phyloP scores from a whole-genome alignment of 148 eudicot species.

The Dysphania ambrosioides region DNA sequence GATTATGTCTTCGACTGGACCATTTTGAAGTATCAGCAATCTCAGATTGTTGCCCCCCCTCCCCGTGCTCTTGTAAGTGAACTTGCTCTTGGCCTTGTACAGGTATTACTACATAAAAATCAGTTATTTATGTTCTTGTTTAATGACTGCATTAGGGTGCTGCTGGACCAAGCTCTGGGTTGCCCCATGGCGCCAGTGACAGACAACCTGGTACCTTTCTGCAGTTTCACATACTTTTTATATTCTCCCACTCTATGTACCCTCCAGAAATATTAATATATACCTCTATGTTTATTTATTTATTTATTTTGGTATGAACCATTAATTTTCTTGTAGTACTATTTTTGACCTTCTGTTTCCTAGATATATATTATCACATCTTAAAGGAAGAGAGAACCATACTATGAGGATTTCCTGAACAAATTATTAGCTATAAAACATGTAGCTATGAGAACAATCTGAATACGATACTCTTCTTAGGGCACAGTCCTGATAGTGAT shows the following conservation, averaged over 20 bases:
- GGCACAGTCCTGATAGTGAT: background rate
- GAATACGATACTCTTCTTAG: background rate
- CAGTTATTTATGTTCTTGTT: slow-evolving; percentile 14
- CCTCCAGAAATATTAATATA: background rate
- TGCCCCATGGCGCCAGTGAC: slow-evolving; percentile 54
- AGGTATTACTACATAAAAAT: background rate
- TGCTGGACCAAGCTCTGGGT: slow-evolving; percentile 85
- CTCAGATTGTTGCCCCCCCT: slow-evolving; percentile 75
- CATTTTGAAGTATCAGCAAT: slow-evolving; percentile 62
- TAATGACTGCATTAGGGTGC: slow-evolving; percentile 47
- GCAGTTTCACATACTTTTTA: background rate
- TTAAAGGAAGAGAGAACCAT: too few species aligned
- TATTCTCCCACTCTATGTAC: background rate
- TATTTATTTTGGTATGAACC: background rate
- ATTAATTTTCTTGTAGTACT: background rate
- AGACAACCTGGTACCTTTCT: slow-evolving; percentile 53
- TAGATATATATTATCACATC: too few species aligned
- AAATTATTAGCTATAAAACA: background rate
- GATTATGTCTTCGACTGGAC: slow-evolving; percentile 74
- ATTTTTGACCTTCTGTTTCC: too few species aligned
- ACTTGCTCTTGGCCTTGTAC: slow-evolving; percentile 11
- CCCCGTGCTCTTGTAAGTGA: slow-evolving; percentile 72
- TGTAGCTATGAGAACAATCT: background rate
- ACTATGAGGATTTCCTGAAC: background rate
- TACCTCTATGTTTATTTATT: too few species aligned